Evolutionary conservation across 1,284 basidiomycete genomes (phyloP).

Genomic region (Moniliella sp.): DNA sequence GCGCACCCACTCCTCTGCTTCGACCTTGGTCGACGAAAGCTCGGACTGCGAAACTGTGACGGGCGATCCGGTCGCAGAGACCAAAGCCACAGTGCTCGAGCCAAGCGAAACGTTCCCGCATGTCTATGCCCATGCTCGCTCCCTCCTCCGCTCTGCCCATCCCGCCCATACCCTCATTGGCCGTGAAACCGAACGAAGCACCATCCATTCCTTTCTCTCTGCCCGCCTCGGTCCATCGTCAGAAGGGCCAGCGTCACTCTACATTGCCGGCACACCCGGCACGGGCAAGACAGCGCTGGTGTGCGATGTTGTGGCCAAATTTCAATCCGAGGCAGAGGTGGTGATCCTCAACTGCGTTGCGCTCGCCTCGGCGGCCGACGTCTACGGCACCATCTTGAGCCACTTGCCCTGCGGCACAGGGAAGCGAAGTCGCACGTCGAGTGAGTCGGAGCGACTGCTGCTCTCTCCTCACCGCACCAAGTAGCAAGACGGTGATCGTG

Average conservation of each 20-base stretch:
- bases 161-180: slow-evolving; percentile 20
- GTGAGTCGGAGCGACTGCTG: too few relatives aligned
- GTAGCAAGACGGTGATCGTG: too few relatives aligned
- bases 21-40: too few relatives aligned
- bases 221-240: slow-evolving; percentile 10
- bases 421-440: too few relatives aligned
- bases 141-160: slow-evolving; percentile 25
- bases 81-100: too few relatives aligned
- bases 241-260: slow-evolving; percentile 28
- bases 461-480: too few relatives aligned
- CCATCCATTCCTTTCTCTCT: slow-evolving; percentile 25
- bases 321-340: slow-evolving; percentile 11
- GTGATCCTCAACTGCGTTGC: slow-evolving; percentile 36
- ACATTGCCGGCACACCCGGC: slow-evolving; percentile 37
- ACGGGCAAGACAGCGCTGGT: slow-evolving; percentile 37
- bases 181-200: slow-evolving; percentile 20
- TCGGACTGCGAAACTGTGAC: too few relatives aligned
- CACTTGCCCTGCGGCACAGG: too few relatives aligned
- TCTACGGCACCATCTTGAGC: slow-evolving; percentile 16
- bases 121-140: slow-evolving; percentile 33
- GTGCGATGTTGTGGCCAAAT: slow-evolving; percentile 25
- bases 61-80: too few relatives aligned
- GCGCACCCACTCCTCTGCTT: too few relatives aligned
- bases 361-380: slow-evolving; percentile 22
- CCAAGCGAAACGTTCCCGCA: too few relatives aligned